Evolutionary conservation across 2,329 filamentous ascomycete species (phyloP), one percentile per base, ranked within the genome.

Genomic region (Diplodia mutila): DNA sequence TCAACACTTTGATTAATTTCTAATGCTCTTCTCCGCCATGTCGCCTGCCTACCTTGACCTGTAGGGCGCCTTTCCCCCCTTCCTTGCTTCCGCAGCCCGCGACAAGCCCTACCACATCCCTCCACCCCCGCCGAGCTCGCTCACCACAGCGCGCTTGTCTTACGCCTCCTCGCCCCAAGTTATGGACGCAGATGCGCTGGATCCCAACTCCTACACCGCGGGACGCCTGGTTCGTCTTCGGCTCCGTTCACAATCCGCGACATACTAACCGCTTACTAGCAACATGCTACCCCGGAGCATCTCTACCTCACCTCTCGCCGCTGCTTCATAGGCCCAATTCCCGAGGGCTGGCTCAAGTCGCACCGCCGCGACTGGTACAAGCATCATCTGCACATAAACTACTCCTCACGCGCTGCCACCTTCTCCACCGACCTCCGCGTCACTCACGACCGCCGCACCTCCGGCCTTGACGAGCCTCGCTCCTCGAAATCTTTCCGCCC

Each of bases 281-380:
- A 86, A 79, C 86, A 90, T 82, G 85, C 86, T 59, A 87, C 85
- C 52, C 82, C 86, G 27, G 83, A 86, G 68, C 88, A 90, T 73
- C 77, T 90, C 49, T 84, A 89, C 76, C 79, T 87, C 71, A 90
- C 88, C 7, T 86, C 83, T 63, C 82, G 85, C 66, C 85, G 88
- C 66, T 85, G 85, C 77, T 90, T 90, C 77, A 87, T 90, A 68
- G 88, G 88, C 0, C 88, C 88, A 42, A 87, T 90, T 42, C 88
- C 88, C 53, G 85, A 87, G 72, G 87, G 86, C 67, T 90, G 88
- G 88, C 81, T 89, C 65, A 86, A 85, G 71, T 86, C 84, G 69
- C 85, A 89, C 75, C 82, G 87, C 64, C 87, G 87, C 72, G 83
- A 86, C 68, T 90, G 88, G 88, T 89, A 89, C 77, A 85, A 80